phyloP scores from a whole-genome alignment of 169 alveolate genomes.

The Plasmodium falciparum region DNA sequence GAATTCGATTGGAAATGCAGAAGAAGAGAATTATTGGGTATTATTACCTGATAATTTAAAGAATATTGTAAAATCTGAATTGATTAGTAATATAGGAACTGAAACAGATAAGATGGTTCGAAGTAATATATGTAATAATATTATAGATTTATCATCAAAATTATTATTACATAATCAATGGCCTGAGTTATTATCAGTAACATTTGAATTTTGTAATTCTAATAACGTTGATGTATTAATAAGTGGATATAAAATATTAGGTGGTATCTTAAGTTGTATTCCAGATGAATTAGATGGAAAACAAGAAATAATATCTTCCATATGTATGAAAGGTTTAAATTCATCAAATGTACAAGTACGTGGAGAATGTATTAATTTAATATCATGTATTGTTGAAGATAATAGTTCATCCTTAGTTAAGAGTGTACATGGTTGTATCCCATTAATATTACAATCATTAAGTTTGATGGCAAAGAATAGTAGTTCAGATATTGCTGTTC shows the following conservation, averaged over 20 bases:
- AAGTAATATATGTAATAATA: conserved; percentile 84
- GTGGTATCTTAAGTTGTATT: conserved; percentile 81
- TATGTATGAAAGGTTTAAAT: conserved; percentile 80
- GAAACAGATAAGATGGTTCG: conserved; percentile 82
- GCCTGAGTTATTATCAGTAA: conserved; percentile 84
- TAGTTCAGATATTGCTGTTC: conserved; percentile 76
- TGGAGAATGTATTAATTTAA: conserved; percentile 83
- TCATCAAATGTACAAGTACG: conserved; percentile 79
- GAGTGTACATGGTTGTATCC: conserved; percentile 80
- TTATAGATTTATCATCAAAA: conserved; percentile 81
- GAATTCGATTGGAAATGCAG: conserved; percentile 54
- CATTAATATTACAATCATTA: conserved; percentile 81
- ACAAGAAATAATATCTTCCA: conserved; percentile 62
- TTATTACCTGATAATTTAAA: conserved; percentile 74
- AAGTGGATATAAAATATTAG: conserved; percentile 84
- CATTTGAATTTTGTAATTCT: conserved; percentile 80
- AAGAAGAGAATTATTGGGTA: conserved; percentile 71
- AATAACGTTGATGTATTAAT: conserved; percentile 81
- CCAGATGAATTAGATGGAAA: conserved; percentile 77
- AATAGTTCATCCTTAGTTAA: conserved; percentile 76
- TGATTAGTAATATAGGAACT: conserved; percentile 77
- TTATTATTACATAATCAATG: conserved; percentile 80
- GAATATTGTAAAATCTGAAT: conserved; percentile 78
- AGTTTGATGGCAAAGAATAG: conserved; percentile 80
- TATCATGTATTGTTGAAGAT: conserved; percentile 80